Evolutionary conservation across 768 basidiomycete genomes (phyloP).

Genomic region (Ephemerocybe angulata): DNA sequence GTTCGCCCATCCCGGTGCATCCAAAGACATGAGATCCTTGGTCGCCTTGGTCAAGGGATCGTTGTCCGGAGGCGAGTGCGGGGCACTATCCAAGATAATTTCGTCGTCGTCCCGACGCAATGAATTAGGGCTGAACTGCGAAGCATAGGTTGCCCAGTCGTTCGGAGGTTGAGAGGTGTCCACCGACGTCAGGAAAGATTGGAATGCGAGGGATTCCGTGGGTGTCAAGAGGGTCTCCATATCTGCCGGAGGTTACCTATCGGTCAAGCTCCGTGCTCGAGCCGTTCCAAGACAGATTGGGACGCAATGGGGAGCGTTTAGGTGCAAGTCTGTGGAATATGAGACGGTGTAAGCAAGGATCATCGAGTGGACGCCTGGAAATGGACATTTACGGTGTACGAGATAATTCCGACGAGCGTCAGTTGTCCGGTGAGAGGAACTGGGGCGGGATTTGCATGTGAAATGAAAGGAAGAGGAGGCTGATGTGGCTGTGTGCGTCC

Average conservation of each 20-base stretch:
- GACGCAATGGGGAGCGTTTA: not conserved
- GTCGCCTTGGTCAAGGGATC: slow-evolving; percentile 75
- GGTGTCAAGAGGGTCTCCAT: slow-evolving; percentile 64
- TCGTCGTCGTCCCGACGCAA: slow-evolving; percentile 36
- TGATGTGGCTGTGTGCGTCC: slow-evolving; percentile 9
- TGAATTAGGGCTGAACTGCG: slow-evolving; percentile 14
- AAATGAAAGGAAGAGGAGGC: slow-evolving; percentile 7
- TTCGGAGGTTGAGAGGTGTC: slow-evolving; percentile 42
- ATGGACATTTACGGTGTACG: not conserved
- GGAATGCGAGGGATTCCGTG: slow-evolving; percentile 63
- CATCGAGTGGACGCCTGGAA: not conserved
- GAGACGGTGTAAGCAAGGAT: not conserved
- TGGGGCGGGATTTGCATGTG: slow-evolving; percentile 7
- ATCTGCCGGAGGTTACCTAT: slow-evolving; percentile 4
- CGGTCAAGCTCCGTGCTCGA: not conserved
- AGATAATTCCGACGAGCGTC: not conserved
- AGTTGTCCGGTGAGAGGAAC: not conserved
- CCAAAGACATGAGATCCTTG: slow-evolving; percentile 78
- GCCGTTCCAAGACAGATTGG: not conserved
- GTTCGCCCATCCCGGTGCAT: slow-evolving; percentile 37
- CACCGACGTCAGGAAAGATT: slow-evolving; percentile 60
- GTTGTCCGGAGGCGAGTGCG: slow-evolving; percentile 42
- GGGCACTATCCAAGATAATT: slow-evolving; percentile 37
- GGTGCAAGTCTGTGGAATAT: not conserved
- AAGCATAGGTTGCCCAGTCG: slow-evolving; percentile 47